These are phyloP conservation scores for Botryotinia globosa DNA, from an alignment of 2,329 filamentous ascomycete genomes.

Conservation along the genomic window DNA sequence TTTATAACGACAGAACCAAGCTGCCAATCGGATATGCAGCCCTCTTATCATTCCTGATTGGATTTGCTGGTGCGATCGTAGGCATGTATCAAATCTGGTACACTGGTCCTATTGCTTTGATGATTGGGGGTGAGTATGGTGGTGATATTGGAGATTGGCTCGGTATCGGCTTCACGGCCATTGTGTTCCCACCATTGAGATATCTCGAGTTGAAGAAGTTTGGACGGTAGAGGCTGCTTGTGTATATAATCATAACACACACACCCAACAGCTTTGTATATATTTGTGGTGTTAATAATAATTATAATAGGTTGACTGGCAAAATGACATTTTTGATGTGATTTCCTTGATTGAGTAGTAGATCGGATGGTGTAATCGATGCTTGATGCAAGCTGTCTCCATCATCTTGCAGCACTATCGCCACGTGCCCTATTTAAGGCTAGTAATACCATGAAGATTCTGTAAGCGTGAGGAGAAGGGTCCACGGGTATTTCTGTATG, in stretches of 20 bases:
- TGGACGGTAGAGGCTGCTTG: conserved; percentile 37
- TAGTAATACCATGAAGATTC: background rate
- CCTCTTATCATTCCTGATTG: conserved; percentile 57
- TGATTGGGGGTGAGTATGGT: conserved; percentile 48
- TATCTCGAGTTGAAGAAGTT: conserved; percentile 49
- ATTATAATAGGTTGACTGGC: background rate
- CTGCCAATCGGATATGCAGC: conserved; percentile 63
- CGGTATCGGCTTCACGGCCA: conserved; percentile 47
- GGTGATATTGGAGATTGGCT: conserved; percentile 55
- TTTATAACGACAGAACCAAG: conserved; percentile 54
- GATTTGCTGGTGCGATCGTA: conserved; percentile 59
- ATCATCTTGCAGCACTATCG: background rate
- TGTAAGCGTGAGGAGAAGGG: background rate
- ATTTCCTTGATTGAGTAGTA: background rate
- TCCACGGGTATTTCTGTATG: background rate
- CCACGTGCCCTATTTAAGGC: background rate
- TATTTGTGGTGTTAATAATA: background rate
- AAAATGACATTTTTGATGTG: background rate
- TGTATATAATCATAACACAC: background rate
- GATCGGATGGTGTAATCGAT: background rate
- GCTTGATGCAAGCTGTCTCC: background rate
- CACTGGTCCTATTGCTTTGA: conserved; percentile 60
- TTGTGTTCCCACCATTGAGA: conserved; percentile 48
- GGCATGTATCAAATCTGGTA: conserved; percentile 69
- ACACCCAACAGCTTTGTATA: background rate